Base-by-base conservation (phyloP, 1,284 basidiomycete genomes). In the Ganoderma lucidum region DNA sequence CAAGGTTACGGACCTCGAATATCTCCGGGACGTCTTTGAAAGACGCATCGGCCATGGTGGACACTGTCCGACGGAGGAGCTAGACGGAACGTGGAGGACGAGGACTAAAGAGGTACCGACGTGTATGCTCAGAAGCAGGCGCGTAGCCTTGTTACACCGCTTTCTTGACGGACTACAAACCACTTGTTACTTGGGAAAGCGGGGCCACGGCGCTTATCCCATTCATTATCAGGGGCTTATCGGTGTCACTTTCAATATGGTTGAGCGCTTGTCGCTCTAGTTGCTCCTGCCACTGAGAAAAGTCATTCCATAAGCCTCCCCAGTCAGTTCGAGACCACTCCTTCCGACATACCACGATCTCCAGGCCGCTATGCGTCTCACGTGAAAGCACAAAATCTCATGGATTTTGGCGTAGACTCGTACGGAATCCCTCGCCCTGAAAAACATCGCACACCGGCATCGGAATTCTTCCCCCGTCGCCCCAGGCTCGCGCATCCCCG, bases 21-120 rank as follows among this genome's bases (percentile, higher is more conserved):
- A 92, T 89, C 80, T 92, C 90, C 60, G 90, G 90, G 30, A 91
- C 84, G 80, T 92, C 89, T 72, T 82, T 83, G 79, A 83, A 83
- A 42, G 79, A 75, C 71, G 82, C 79, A 64, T 83, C 82, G 69
- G 82, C 80, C 81, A 83, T 83, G 30, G 35, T 69, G 39, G 70
- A 39, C 51, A 37, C 59, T 41, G 56, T 65, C 53, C 53, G 23
- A 62, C 51, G 45, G 65, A 55, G 61, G 51, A 41, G 42, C 39
- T 51, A 66, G 32, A 35, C 53, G 61, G 48, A 32, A 64, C 51
- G 51, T 62, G 62, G 56, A 59, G 65, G 63, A 66, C 58, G 51
- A 61, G 58, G 42, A 23, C 45, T 48, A n/a, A 48, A 48, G n/a
- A 44, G 67, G 41, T 62, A 68, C 66, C 67, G 67, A 73, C 71